Evolutionary conservation across 768 basidiomycete species (phyloP), one percentile per base, ranked within the genome.

Genomic region (Gloeopeniophorella convolvens): DNA sequence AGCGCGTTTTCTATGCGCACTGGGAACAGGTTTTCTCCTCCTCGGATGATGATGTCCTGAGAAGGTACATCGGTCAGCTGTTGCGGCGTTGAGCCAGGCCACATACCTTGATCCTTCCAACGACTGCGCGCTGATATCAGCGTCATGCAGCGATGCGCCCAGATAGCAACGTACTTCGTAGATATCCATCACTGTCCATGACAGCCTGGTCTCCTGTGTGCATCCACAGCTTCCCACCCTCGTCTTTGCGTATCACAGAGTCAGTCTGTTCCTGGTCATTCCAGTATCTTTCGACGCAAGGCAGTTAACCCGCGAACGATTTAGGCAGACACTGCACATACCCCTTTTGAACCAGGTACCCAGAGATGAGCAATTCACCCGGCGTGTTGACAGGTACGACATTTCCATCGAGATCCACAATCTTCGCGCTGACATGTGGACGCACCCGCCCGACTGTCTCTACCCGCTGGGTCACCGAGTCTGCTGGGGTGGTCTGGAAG

Each of bases 21-120:
- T 3, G 91, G 84, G 65, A 87, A 85, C 46, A 93, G 68, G 65
- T 94, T 88, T 80, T 91, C 89, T 55, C 89, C 89, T 15, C 87
- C 89, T 16, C 89, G 82, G 55, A 91, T 90, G 58, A 91, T 89
- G 45, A 90, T 78, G 63, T 91, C 89, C 79, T 85, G 47, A n/a
- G 39, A 26, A 12, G 18, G 31, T 30, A 13, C 23, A 30, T 46
- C 47, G 1, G 36, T 48, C 26, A 23, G 21, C 11, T 41, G 16
- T 30, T 21, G 21, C 18, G 4, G 21, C 24, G 26, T 3, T 21
- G 11, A n/a, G 15, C 13, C 11, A 33, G 4, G 0, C n/a, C 1
- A 55, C 64, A n/a, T 56, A 82, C 83, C 76, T 90, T 90, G 47
- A 81, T 83, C 50, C 88, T 72, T 37, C 87, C 82, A 40, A 89